phyloP scores from a whole-genome alignment of 192 early-diverging fungal genomes.

The Coemansia sp. region DNA sequence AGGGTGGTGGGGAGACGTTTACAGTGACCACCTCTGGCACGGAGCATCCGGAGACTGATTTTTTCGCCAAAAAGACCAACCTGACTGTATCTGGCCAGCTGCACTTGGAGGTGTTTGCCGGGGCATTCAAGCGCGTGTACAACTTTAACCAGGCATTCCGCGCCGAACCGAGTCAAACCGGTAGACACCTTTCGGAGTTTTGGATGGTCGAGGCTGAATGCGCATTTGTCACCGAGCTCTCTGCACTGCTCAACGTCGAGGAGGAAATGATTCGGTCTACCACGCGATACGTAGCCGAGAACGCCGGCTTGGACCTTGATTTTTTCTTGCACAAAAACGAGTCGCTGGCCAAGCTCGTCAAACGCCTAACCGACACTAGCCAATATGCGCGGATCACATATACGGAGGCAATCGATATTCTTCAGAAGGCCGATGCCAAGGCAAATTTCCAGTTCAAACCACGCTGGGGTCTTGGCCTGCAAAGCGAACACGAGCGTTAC shows the following conservation, averaged over 20 bases:
- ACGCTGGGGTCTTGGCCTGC: slow-evolving; percentile 68
- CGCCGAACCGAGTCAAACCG: slow-evolving; percentile 76
- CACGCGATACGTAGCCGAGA: slow-evolving; percentile 56
- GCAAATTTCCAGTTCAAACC: slow-evolving; percentile 60
- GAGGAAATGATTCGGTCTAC: slow-evolving; percentile 62
- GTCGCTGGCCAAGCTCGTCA: slow-evolving; percentile 24
- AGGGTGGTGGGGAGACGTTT: slow-evolving; percentile 87
- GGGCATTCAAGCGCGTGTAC: slow-evolving; percentile 71
- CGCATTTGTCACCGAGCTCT: slow-evolving; percentile 63
- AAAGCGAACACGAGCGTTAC: slow-evolving; percentile 85
- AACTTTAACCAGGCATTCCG: slow-evolving; percentile 80
- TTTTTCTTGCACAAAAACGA: slow-evolving; percentile 63
- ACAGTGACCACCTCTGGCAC: slow-evolving; percentile 18
- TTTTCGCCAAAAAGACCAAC: slow-evolving; percentile 72
- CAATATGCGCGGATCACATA: slow-evolving; percentile 71
- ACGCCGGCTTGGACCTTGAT: slow-evolving; percentile 35
- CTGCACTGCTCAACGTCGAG: slow-evolving; percentile 63
- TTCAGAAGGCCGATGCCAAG: slow-evolving; percentile 53
- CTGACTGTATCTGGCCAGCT: slow-evolving; percentile 85
- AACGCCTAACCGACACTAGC: slow-evolving; percentile 20
- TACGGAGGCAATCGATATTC: slow-evolving; percentile 69
- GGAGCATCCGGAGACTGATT: slow-evolving; percentile 46
- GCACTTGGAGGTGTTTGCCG: slow-evolving; percentile 74
- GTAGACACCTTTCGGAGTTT: slow-evolving; percentile 86
- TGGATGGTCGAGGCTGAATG: slow-evolving; percentile 94